A percentile compares a stretch with the other conserved stretches of the same genome.
These are phyloP conservation scores for Clausena lansium DNA, from an alignment of 345 rosid species.

Conservation along the genomic window DNA sequence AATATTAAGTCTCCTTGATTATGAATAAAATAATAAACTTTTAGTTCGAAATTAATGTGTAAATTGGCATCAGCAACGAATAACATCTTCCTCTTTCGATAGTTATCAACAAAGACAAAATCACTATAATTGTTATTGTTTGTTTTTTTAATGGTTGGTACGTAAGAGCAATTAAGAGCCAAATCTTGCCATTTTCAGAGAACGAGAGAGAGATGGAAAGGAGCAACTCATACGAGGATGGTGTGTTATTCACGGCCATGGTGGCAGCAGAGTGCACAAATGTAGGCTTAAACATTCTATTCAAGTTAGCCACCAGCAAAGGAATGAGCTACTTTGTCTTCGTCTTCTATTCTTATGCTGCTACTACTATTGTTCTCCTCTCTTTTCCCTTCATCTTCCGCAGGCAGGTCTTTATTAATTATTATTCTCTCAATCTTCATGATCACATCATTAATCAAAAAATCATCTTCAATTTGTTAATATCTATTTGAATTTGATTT, in stretches of 20 bases:
- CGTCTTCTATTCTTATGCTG: conserved; percentile 20
- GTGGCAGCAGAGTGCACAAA: conserved; percentile 19
- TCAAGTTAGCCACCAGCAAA: conserved; percentile 35
- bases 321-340: conserved; percentile 40
- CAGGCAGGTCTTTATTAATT: background rate
- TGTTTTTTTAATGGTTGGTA: too few species aligned
- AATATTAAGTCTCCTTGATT: too few species aligned
- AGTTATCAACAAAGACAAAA: too few species aligned
- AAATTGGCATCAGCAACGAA: too few species aligned
- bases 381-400: conserved; percentile 11
- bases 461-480: too few species aligned
- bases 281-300: conserved; percentile 33
- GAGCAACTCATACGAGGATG: conserved; percentile 22
- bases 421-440: too few species aligned
- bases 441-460: background rate
- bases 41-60: too few species aligned
- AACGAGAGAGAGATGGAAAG: background rate
- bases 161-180: too few species aligned
- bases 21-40: too few species aligned
- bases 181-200: background rate
- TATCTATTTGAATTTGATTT: too few species aligned
- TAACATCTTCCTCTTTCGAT: too few species aligned
- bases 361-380: conserved; percentile 26
- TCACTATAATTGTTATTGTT: too few species aligned
- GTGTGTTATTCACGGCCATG: conserved; percentile 37